Percentiles rank a stretch among this genome's conserved stretches.
These are phyloP conservation scores for Calonectria leucothoes DNA, from an alignment of 2,329 filamentous ascomycete genomes.

Conservation along the genomic window DNA sequence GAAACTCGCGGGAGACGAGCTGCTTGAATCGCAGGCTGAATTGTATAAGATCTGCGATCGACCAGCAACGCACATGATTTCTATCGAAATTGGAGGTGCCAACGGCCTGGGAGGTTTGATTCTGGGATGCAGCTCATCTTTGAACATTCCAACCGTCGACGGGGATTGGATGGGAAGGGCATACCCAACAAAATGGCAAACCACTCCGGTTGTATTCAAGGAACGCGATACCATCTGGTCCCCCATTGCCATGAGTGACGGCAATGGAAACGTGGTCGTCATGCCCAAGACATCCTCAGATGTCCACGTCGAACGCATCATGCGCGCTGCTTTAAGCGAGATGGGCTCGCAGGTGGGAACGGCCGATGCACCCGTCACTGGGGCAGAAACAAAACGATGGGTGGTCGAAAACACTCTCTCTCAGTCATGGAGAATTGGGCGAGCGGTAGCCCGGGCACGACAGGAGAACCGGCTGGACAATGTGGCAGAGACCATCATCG, in stretches of 20 bases:
- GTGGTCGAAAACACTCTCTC: conserved; percentile 65
- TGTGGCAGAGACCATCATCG: conserved; percentile 69
- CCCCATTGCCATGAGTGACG: conserved; percentile 61
- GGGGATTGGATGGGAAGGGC: conserved; percentile 69
- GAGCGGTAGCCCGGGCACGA: conserved; percentile 65
- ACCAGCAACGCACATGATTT: conserved; percentile 67
- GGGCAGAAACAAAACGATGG: conserved; percentile 62
- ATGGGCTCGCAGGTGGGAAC: conserved; percentile 66
- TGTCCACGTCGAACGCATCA: conserved; percentile 59
- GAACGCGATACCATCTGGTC: conserved; percentile 58
- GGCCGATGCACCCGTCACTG: conserved; percentile 61
- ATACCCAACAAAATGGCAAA: conserved; percentile 67
- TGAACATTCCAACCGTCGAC: conserved; percentile 63
- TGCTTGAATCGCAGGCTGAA: conserved; percentile 61
- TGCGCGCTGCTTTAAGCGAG: conserved; percentile 63
- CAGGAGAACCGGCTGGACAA: conserved; percentile 61
- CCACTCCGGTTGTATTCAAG: conserved; percentile 63
- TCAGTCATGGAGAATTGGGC: conserved; percentile 69
- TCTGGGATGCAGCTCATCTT: conserved; percentile 63
- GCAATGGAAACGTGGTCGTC: conserved; percentile 62
- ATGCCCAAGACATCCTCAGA: conserved; percentile 62
- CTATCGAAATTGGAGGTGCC: conserved; percentile 74
- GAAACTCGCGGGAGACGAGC: conserved; percentile 68
- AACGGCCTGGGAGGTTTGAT: conserved; percentile 72
- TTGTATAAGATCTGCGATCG: conserved; percentile 63